Conservation (phyloP, 2,329 filamentous ascomycete genomes). For the Colletotrichum caudatum region DNA sequence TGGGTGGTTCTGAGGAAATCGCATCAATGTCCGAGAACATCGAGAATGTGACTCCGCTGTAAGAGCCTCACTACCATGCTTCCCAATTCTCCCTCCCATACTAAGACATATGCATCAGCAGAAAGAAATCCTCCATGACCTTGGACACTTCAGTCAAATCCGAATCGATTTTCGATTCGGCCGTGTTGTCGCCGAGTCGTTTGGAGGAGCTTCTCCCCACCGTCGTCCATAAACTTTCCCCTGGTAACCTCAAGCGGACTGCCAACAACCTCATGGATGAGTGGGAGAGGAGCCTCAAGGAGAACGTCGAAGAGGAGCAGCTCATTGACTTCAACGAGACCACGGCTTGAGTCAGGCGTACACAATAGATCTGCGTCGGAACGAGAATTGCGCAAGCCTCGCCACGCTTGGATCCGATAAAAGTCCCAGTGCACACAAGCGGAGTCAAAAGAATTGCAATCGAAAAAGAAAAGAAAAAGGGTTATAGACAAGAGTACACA, state of each 20-base stretch:
- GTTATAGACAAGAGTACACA: conserved; percentile 38
- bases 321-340: conserved; percentile 41
- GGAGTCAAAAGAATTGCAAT: conserved; percentile 15
- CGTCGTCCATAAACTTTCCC: conserved; percentile 77
- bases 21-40: conserved; percentile 60
- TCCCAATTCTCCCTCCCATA: conserved; percentile 8
- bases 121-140: conserved; percentile 49
- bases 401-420: not conserved
- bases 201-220: conserved; percentile 74
- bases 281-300: conserved; percentile 81
- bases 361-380: not conserved
- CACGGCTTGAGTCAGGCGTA: conserved; percentile 22
- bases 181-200: conserved; percentile 54
- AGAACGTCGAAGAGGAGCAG: conserved; percentile 39
- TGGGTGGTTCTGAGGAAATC: conserved; percentile 58
- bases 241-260: conserved; percentile 82
- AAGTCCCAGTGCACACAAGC: conserved; percentile 12
- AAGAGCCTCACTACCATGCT: conserved; percentile 50
- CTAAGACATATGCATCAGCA: conserved; percentile 46
- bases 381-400: not conserved
- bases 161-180: conserved; percentile 25
- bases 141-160: conserved; percentile 46
- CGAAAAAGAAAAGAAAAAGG: conserved; percentile 4
- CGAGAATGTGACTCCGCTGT: conserved; percentile 62
- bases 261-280: conserved; percentile 90